Conservation (phyloP, 2,329 filamentous ascomycete genomes). For the Exophiala xenobiotica region DNA sequence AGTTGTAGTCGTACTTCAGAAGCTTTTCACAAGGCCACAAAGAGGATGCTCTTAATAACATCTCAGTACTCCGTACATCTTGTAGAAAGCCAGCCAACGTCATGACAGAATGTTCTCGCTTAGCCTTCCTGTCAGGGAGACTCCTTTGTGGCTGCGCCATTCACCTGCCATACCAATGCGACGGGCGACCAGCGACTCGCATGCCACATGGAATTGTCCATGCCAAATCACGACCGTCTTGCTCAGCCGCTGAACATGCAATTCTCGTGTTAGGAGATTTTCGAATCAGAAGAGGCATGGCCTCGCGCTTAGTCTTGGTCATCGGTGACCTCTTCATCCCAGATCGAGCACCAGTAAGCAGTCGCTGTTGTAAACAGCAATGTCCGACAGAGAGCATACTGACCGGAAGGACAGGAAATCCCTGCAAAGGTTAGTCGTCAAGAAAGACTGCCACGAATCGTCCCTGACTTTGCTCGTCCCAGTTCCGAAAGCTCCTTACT, state of each 20-base stretch:
- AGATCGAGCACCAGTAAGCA: conserved; percentile 73
- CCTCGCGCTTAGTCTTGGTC: conserved; percentile 86
- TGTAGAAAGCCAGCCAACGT: too few relatives aligned
- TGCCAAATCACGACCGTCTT: neutral
- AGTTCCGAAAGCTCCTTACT: conserved; percentile 84
- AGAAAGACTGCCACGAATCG: conserved; percentile 3
- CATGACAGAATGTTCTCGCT: too few relatives aligned
- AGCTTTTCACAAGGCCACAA: too few relatives aligned
- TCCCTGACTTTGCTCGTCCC: conserved; percentile 21
- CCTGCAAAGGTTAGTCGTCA: conserved; percentile 71
- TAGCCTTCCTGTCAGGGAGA: neutral
- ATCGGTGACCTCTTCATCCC: conserved; percentile 94
- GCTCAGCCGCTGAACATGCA: conserved; percentile 12
- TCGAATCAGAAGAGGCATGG: conserved; percentile 48
- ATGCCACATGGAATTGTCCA: neutral
- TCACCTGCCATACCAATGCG: too few relatives aligned
- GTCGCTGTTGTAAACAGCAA: conserved; percentile 20
- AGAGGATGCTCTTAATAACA: too few relatives aligned
- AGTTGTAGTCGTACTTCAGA: too few relatives aligned
- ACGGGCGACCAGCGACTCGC: too few relatives aligned
- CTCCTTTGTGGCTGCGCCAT: too few relatives aligned
- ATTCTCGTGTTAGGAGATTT: conserved; percentile 9
- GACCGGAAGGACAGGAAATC: conserved; percentile 59
- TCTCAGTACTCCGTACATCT: too few relatives aligned
- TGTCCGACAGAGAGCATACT: neutral